Base-by-base conservation (phyloP, 2,329 filamentous ascomycete species). In the Phyllosticta paracitricarpa region DNA sequence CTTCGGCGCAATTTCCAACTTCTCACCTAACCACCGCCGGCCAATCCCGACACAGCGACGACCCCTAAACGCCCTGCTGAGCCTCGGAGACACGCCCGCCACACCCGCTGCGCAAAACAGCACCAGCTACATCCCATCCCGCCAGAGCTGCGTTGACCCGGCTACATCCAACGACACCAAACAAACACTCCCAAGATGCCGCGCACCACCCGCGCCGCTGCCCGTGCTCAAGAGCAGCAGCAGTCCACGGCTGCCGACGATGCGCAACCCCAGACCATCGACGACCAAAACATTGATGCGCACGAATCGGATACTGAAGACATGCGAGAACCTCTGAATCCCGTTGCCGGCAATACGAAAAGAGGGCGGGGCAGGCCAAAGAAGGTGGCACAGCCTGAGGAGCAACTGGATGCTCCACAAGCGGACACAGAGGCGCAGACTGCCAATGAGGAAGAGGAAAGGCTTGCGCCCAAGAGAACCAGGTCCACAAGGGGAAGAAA, bases 141-240 rank as follows among this genome's bases (percentile, higher is more conserved):
- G 14, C 19, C 25, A 53, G 14, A 40, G 19, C 53, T 10, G 54
- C 26, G 25, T 22, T 55, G 54, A 33, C 54, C 25, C n/a, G 25
- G 30, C 25, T 48, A 12, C 54, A 52, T 54, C 54, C 40, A 22
- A 22, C 25, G 22, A n/a, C 54, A 48, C 55, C 58, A 61, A 56
- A 54, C 51, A 57, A 40, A 57, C 57, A 17, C 17, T 14, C 51
- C 5, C 22, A 61, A 53, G 2, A 62, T 62, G 60, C 51, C 60
- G 52, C 60, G 60, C 60, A 62, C 35, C 51, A 62, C 60, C 30
- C 60, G 60, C 60, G 60, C 60, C 56, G 60, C 60, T 28, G 56
- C 56, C 51, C 55, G 60, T 52, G 60, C 60, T 12, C 60, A 62
- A 35, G 54, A 61, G 35, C 40, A 48, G 40, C 40, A 48, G 40